Percentiles rank a stretch among this genome's conserved stretches.
Conservation (phyloP, 176 grass and related monocot genomes). For the Thinopyrum elongatum region DNA sequence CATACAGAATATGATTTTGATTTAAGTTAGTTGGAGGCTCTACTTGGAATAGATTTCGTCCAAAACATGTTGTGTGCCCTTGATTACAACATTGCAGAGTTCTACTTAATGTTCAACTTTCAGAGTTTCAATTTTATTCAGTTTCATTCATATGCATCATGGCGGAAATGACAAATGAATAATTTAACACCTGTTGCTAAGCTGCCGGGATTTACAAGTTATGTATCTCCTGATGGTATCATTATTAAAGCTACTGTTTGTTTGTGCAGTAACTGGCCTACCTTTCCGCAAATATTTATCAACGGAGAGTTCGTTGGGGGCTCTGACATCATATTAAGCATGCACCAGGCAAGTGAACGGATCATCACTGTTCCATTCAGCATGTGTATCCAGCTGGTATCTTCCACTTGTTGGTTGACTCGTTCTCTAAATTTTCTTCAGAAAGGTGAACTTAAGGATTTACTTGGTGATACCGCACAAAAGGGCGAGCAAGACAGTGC, state of each 20-base stretch:
- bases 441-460: slow-evolving; percentile 85
- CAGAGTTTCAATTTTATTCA: slow-evolving; percentile 12
- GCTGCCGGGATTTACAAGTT: neutral
- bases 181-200: neutral
- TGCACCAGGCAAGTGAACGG: slow-evolving; percentile 81
- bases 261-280: slow-evolving; percentile 77
- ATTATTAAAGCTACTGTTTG: slow-evolving; percentile 11
- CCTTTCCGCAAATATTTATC: slow-evolving; percentile 98
- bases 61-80: neutral
- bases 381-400: slow-evolving; percentile 6
- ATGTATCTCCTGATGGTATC: neutral
- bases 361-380: neutral
- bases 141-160: slow-evolving; percentile 6
- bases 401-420: neutral
- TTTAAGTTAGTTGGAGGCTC: neutral
- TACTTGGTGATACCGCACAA: slow-evolving; percentile 46
- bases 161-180: neutral
- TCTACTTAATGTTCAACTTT: neutral
- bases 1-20: neutral
- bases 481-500: slow-evolving; percentile 30
- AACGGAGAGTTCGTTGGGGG: slow-evolving; percentile 95
- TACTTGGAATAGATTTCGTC: neutral
- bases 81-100: neutral
- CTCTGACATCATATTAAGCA: slow-evolving; percentile 89
- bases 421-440: slow-evolving; percentile 36